These are phyloP conservation scores for Leucosporidium scottii DNA, from an alignment of 768 basidiomycete genomes.

Conservation along the genomic window DNA sequence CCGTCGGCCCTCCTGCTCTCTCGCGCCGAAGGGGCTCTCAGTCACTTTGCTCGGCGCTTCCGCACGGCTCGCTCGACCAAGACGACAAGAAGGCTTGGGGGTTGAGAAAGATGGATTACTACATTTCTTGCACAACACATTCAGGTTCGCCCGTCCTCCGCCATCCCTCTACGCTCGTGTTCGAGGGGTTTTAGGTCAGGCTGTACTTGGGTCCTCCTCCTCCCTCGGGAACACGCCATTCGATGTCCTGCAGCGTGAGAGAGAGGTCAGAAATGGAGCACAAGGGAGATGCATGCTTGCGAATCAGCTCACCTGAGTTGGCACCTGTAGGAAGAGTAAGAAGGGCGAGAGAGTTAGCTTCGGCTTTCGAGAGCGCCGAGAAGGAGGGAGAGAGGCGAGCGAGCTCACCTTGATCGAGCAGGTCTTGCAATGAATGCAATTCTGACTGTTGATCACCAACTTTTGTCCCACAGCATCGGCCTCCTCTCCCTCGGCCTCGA, in stretches of 20 bases:
- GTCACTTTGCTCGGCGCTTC: too few relatives aligned
- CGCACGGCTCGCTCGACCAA: too few relatives aligned
- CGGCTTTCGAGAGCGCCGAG: not conserved
- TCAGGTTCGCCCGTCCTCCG: too few relatives aligned
- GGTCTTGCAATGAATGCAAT: constrained; percentile 53
- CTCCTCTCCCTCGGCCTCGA: constrained; percentile 63
- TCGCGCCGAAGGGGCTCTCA: too few relatives aligned
- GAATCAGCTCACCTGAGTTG: not conserved
- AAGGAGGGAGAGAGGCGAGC: constrained; percentile 36
- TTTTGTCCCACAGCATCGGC: constrained; percentile 59
- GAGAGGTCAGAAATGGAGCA: constrained; percentile 52
- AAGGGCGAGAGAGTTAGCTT: not conserved
- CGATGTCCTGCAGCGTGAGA: constrained; percentile 66
- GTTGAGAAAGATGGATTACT: too few relatives aligned
- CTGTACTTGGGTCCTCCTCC: constrained; percentile 92
- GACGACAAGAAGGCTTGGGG: too few relatives aligned
- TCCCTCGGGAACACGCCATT: constrained; percentile 94
- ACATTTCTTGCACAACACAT: too few relatives aligned
- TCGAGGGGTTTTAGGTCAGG: not conserved
- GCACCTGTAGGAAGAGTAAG: not conserved
- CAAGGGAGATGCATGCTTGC: not conserved
- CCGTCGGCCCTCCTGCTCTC: too few relatives aligned
- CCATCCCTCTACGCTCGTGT: too few relatives aligned
- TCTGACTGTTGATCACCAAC: constrained; percentile 89
- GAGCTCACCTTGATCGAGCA: constrained; percentile 70